A percentile compares a stretch with the other conserved stretches of the same genome.
phyloP scores from a whole-genome alignment of 164 flowering plant genomes.

The Vitis rotundifolia region DNA sequence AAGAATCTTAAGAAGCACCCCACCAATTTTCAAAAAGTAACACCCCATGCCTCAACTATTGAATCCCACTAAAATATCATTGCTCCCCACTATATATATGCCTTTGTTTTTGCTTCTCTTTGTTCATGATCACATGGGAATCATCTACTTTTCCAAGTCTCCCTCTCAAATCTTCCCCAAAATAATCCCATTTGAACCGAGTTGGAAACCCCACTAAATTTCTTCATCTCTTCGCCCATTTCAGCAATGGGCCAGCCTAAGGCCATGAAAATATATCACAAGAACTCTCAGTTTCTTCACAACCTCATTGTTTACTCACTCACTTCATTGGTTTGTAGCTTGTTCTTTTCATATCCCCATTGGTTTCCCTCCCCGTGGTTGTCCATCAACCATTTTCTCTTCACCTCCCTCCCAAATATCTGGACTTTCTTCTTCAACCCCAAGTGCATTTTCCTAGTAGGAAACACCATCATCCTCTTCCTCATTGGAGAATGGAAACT shows the following conservation, averaged over 20 bases:
- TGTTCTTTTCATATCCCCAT: slow-evolving; percentile 13
- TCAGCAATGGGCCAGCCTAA: neutral
- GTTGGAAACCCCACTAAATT: too few species aligned
- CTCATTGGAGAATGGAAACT: slow-evolving; percentile 25
- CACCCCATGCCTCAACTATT: neutral
- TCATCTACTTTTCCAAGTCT: too few species aligned
- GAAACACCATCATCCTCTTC: slow-evolving; percentile 17
- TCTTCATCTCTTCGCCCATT: too few species aligned
- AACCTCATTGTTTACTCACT: slow-evolving; percentile 13
- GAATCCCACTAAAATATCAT: slow-evolving; percentile 4
- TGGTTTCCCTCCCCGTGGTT: slow-evolving; percentile 18
- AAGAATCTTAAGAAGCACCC: slow-evolving; percentile 8
- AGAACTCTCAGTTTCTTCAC: slow-evolving; percentile 4
- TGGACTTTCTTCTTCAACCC: slow-evolving; percentile 14
- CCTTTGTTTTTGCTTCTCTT: slow-evolving; percentile 1
- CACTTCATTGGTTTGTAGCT: slow-evolving; percentile 11
- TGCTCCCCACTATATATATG: slow-evolving; percentile 3
- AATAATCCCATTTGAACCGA: too few species aligned
- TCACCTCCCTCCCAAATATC: slow-evolving; percentile 14
- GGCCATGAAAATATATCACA: slow-evolving; percentile 14
- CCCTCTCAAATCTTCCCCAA: too few species aligned
- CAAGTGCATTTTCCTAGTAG: slow-evolving; percentile 20
- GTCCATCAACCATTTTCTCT: slow-evolving; percentile 6
- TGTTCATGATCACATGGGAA: slow-evolving; percentile 6
- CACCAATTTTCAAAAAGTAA: slow-evolving; percentile 6